Evolutionary conservation across 1,284 basidiomycete genomes (phyloP).

Genomic region (Takashimella tepidaria): DNA sequence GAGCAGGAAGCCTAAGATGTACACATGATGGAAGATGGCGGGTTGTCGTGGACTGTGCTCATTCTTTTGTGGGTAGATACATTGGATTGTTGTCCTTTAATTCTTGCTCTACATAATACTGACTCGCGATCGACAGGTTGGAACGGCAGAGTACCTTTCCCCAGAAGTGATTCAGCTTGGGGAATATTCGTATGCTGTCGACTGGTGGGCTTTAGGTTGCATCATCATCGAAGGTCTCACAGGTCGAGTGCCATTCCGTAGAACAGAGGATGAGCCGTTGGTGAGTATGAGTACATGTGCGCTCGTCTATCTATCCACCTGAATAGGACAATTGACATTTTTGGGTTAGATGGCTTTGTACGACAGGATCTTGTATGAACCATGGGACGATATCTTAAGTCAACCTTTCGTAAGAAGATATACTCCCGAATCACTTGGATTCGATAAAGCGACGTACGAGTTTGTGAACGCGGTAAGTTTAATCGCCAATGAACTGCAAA

Average conservation of each 20-base stretch:
- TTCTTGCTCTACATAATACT: not conserved
- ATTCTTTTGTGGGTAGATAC: slow-evolving; percentile 25
- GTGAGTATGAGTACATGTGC: not conserved
- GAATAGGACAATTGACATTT: not conserved
- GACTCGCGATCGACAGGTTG: too few species aligned
- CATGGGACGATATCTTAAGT: slow-evolving; percentile 35
- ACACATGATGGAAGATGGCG: slow-evolving; percentile 11
- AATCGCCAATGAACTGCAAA: slow-evolving; percentile 5
- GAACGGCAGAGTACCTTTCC: slow-evolving; percentile 82
- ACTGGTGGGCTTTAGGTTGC: slow-evolving; percentile 97
- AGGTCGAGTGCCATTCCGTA: slow-evolving; percentile 35
- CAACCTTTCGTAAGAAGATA: slow-evolving; percentile 84
- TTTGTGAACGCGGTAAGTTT: slow-evolving; percentile 80
- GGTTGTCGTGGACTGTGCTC: slow-evolving; percentile 25
- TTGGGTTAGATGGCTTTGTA: slow-evolving; percentile 21
- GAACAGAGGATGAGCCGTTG: slow-evolving; percentile 12
- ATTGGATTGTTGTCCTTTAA: not conserved
- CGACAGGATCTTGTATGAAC: slow-evolving; percentile 28
- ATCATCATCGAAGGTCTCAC: slow-evolving; percentile 86
- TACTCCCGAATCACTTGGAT: slow-evolving; percentile 76
- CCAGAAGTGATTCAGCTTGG: slow-evolving; percentile 89
- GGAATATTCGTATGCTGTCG: slow-evolving; percentile 88
- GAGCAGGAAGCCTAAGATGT: slow-evolving; percentile 20
- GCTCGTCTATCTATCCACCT: too few species aligned
- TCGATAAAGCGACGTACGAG: slow-evolving; percentile 92